Conservation (phyloP, 2,329 filamentous ascomycete species). For the Hypocrella siamensis region DNA sequence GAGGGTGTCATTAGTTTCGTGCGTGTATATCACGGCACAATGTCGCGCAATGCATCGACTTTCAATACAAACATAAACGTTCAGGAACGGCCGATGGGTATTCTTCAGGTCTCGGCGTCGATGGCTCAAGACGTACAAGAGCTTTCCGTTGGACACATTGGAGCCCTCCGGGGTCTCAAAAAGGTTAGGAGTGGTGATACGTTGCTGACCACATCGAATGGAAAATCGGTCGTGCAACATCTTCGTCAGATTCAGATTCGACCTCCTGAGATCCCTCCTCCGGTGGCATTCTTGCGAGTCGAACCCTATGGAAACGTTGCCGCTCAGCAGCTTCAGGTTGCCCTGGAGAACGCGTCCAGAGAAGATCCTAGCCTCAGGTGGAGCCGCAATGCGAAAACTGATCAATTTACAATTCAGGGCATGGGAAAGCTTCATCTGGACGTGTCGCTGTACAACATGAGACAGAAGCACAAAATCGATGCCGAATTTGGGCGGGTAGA, state of each 20-base stretch:
- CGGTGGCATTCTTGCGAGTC: slow-evolving; percentile 92
- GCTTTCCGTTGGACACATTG: slow-evolving; percentile 78
- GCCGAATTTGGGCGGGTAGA: slow-evolving; percentile 80
- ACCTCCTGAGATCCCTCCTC: slow-evolving; percentile 77
- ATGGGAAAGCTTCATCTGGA: slow-evolving; percentile 96
- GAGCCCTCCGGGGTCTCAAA: slow-evolving; percentile 81
- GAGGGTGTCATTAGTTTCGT: slow-evolving; percentile 84
- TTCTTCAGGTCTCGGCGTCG: slow-evolving; percentile 80
- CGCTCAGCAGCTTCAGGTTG: slow-evolving; percentile 63
- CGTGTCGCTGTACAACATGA: slow-evolving; percentile 74
- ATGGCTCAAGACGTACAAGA: slow-evolving; percentile 73
- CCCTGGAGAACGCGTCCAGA: slow-evolving; percentile 61
- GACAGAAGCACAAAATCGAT: slow-evolving; percentile 79
- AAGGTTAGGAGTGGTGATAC: slow-evolving; percentile 90
- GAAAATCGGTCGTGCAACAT: slow-evolving; percentile 47
- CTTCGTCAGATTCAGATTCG: slow-evolving; percentile 67
- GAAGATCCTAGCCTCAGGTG: slow-evolving; percentile 90
- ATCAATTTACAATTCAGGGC: slow-evolving; percentile 82
- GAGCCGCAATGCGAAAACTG: slow-evolving; percentile 72
- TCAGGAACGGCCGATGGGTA: slow-evolving; percentile 64
- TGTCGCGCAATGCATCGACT: slow-evolving; percentile 57
- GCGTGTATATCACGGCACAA: slow-evolving; percentile 72
- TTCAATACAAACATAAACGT: slow-evolving; percentile 77
- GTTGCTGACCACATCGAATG: slow-evolving; percentile 53
- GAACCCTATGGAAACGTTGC: slow-evolving; percentile 66